Evolutionary conservation across 352 stramenopile species (phyloP), one percentile per base, ranked within the genome.

Genomic region (Pythium coloratum): DNA sequence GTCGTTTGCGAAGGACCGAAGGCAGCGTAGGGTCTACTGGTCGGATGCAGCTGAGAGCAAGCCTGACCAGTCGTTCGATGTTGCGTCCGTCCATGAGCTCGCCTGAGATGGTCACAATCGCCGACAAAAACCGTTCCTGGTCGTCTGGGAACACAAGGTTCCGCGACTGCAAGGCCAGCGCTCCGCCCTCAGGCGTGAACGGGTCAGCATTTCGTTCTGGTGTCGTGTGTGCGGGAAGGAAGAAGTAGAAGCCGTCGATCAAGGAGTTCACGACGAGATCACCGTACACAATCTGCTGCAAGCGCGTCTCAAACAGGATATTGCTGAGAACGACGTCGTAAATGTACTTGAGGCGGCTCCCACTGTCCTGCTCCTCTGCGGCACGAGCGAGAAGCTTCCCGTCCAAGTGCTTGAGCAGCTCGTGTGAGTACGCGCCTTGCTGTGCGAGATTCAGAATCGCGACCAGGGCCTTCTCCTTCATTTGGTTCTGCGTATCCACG

Each of bases 241-340:
- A 82, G 55, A 87, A 88, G 46, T 83, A 73, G 50, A 89, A 89
- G 0, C 78, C 83, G 9, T 77, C 74, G 2, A 92, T 71, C 18
- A 91, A 66, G 30, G 77, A 72, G 12, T 73, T 73, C 3, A 92
- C 59, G 1, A 84, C 78, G 46, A 82, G 62, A 44, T 92, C 81
- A 0, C 80, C 82, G 33, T 86, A 86, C 30, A 92, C 73, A 42
- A 88, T 64, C 24, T 88, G 76, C 58, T 91, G 86, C 8, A 92
- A 61, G 4, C 80, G 78, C 32, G 53, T 84, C 46, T 92, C 80
- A 46, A 94, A 91, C 9, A 92, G 62, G 30, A 91, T 51, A 40
- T 92, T 92, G 59, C 76, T 88, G 1, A 94, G 38, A 30, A 91
- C 75, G 1, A 86, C 70, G 6, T 73, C 63, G 57, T 92, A 90